Evolutionary conservation across 805 yeast species (phyloP), one percentile per base, ranked within the genome.

Genomic region (Saccharomycopsis olivae): DNA sequence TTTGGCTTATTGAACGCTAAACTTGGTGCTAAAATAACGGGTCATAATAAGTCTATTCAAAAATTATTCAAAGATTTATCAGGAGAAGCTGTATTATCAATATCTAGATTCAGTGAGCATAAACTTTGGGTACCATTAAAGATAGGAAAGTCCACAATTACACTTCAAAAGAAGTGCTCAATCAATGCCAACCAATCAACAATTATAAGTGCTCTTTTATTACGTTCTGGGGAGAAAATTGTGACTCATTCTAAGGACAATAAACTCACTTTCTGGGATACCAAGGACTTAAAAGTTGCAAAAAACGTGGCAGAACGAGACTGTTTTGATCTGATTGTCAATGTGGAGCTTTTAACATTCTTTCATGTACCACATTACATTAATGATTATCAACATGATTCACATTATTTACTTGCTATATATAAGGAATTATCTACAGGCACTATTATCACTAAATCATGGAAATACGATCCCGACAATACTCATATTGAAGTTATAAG

Each of bases 1-100:
- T 29, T 38, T 18, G 13, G 16, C 11, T 13, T 27, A 9, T 36
- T 44, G 29, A 34, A 40, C 16, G 44, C 47, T 2, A 15, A 30
- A 4, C 21, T 76, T 8, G 60, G 65, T 18, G 68, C 76, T 47
- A 77, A 80, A 49, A 72, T 79, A 40, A 85, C 94, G 1, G 97
- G 97, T 1, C 96, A 87, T 53, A 71, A 75, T 40, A 87, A 87
- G 53, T 83, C 95, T 0, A 76, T 88, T 17, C 74, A 72, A 48
- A 68, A 66, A 36, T 56, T 88, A 3, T 61, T 73, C 14, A 73
- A 87, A 50, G 80, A 94, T 1, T 61, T 74, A 5, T 73, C 75
- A 51, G 89, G 88, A 27, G 61, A 66, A 20, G 68, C 81, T 0
- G 55, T 78, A 45, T 55, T 81, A 9, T 71, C 86, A 1, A 57